Percentiles rank a stretch among this genome's conserved stretches.
Conservation (phyloP, 352 stramenopile genomes). For the Phytophthora brassicae region DNA sequence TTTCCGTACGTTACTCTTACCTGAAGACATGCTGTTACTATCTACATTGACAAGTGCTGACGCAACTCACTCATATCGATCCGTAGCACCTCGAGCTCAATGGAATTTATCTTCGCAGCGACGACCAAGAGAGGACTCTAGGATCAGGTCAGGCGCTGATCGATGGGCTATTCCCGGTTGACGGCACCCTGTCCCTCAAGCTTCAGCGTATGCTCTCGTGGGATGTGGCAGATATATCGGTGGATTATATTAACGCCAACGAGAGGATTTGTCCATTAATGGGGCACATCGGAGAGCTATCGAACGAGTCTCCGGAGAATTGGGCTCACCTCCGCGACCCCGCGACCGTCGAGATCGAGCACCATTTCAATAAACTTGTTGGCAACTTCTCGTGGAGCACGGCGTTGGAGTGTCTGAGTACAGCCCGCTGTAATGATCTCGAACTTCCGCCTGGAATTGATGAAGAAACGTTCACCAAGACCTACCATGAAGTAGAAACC, state of each 20-base stretch:
- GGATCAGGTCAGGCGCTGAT: constrained; percentile 83
- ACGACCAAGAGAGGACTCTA: constrained; percentile 83
- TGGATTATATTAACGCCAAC: constrained; percentile 81
- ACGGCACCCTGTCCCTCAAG: constrained; percentile 43
- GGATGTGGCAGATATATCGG: constrained; percentile 74
- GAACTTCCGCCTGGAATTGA: constrained; percentile 62
- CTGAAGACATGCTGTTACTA: background rate
- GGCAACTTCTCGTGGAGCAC: constrained; percentile 83
- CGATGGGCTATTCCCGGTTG: constrained; percentile 74
- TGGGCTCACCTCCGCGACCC: constrained; percentile 48
- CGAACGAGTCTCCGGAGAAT: constrained; percentile 59
- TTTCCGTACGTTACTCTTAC: constrained; percentile 45
- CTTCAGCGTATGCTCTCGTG: constrained; percentile 74
- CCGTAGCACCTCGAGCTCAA: constrained; percentile 41
- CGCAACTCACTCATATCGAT: constrained; percentile 1
- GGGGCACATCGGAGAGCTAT: constrained; percentile 62
- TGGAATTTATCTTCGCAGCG: constrained; percentile 79
- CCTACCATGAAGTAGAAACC: constrained; percentile 76
- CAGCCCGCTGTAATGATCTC: constrained; percentile 78
- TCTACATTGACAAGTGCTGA: no score
- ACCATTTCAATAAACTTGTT: constrained; percentile 62
- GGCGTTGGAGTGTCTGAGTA: constrained; percentile 82
- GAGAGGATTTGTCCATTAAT: constrained; percentile 81
- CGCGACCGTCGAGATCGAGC: constrained; percentile 49
- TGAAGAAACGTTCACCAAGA: constrained; percentile 72